Conservation (phyloP, 2,329 filamentous ascomycete species). For the Epichloe amarillans region DNA sequence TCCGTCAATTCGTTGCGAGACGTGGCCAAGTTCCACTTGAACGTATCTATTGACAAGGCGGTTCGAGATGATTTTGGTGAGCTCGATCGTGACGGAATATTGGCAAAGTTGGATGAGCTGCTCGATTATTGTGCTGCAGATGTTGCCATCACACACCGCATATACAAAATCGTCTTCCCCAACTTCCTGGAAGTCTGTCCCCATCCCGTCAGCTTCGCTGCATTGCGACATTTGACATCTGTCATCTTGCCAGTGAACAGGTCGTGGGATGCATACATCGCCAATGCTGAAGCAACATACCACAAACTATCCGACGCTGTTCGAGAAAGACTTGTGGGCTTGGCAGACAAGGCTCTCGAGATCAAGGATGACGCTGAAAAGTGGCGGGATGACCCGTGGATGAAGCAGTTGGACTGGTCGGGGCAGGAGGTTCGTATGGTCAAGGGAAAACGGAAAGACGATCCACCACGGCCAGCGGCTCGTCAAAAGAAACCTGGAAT, state of each 20-base stretch:
- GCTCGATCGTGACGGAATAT: constrained; percentile 57
- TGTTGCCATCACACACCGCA: constrained; percentile 79
- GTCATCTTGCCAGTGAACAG: constrained; percentile 85
- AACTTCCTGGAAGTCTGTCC: constrained; percentile 82
- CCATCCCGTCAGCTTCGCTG: constrained; percentile 93
- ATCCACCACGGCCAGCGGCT: constrained; percentile 62
- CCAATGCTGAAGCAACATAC: constrained; percentile 76
- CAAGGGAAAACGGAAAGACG: constrained; percentile 79
- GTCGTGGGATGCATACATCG: constrained; percentile 75
- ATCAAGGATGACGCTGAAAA: constrained; percentile 55
- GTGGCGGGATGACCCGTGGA: constrained; percentile 76
- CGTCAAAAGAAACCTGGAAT: constrained; percentile 89
- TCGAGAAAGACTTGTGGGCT: constrained; percentile 54
- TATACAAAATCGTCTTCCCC: constrained; percentile 90
- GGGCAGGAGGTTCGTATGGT: constrained; percentile 84
- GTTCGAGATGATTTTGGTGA: constrained; percentile 77
- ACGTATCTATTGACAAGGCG: constrained; percentile 82
- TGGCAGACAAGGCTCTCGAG: constrained; percentile 66
- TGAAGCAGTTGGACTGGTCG: constrained; percentile 89
- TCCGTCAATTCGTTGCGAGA: constrained; percentile 91
- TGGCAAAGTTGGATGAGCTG: constrained; percentile 63
- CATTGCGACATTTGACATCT: constrained; percentile 80
- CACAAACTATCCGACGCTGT: constrained; percentile 65
- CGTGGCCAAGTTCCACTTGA: constrained; percentile 91
- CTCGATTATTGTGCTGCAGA: constrained; percentile 92